Evolutionary conservation across 495 filamentous ascomycete species (phyloP), one percentile per base, ranked within the genome.

Genomic region (Xylaria grammica): DNA sequence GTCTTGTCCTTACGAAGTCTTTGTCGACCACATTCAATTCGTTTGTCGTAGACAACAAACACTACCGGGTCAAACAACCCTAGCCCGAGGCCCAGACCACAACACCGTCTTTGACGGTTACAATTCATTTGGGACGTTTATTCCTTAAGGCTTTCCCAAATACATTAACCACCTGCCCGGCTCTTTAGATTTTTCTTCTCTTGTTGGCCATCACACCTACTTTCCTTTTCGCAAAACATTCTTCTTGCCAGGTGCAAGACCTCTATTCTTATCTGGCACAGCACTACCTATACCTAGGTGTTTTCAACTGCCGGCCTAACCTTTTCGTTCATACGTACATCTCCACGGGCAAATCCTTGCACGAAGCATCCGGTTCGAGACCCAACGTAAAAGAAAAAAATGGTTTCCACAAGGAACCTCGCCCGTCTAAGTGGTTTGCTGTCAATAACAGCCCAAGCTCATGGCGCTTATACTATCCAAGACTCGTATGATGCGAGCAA

Each of bases 401-500:
- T 70, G 72, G 26, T 58, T 27, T 72, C 68, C 40, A 40, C 67
- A 15, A 67, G 46, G 29, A 42, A 40, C 30, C 40, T 72, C 38
- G 45, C 42, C 40, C 53, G 67, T 55, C 60, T 74, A 1, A 52
- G 64, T 48, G 67, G 67, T 48, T 32, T 70, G 32, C 30, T 76
- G n/a, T 64, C 63, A 49, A 50, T 73, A 4, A 70, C 65, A 10
- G 70, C 73, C 22, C 62, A 74, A 17, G 72, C 75, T 0, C 61
- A 63, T 29, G 44, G 17, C 50, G 22, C 72, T 50, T 84, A 84
- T 69, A 66, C 66, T 4, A 71, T 87, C 17, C 71, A 75, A 55
- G 80, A 82, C 54, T 61, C 65, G 55, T 88, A 78, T 73, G 76
- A 82, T 63, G 45, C 64, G 9, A 75, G 60, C 52, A 87, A 87